Evolutionary conservation across 2,329 filamentous ascomycete species (phyloP), one percentile per base, ranked within the genome.

Genomic region (Emericellopsis atlantica): DNA sequence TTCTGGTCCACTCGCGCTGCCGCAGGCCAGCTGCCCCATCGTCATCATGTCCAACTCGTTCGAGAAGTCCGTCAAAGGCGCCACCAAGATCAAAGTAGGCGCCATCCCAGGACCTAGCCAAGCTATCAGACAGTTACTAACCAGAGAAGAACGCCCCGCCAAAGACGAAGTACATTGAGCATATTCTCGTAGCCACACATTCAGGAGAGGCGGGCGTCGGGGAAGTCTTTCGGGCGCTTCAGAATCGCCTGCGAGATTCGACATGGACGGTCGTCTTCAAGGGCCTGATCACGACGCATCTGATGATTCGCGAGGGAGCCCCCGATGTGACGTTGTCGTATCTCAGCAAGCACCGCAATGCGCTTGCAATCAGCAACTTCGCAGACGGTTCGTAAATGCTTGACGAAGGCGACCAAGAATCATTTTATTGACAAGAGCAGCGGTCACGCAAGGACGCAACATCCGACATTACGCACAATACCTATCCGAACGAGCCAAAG

Each of bases 191-290:
- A 50, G 90, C 92, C 47, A 98, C 92, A 32, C 87, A 95, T 64
- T 83, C 88, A 18, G 92, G 89, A 51, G 92, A 98, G 64, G 84
- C 86, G 41, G 92, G 90, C 50, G 87, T 98, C 45, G 90, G 82
- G 45, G 92, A 98, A 66, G 85, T 98, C 55, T 96, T 98, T 61
- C 81, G 92, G 45, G 86, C 88, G 34, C 70, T 98, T 41, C 88
- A 93, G 57, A 79, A 87, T 58, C 79, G 92, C 40, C 65, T 98
- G 49, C 82, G 88, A 58, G 92, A 98, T 60, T 90, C 90, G 50
- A 95, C 92, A 70, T 98, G 92, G 92, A 98, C 92, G n/a, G 88
- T 96, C 43, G 90, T 95, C 48, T 95, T 95, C 79, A 98, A 98
- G 69, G 82, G 87, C 52, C 70, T 98, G 50, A 95, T 96, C 53